Conservation (phyloP, 495 filamentous ascomycete genomes). For the Aspergillus carlsbadensis region DNA sequence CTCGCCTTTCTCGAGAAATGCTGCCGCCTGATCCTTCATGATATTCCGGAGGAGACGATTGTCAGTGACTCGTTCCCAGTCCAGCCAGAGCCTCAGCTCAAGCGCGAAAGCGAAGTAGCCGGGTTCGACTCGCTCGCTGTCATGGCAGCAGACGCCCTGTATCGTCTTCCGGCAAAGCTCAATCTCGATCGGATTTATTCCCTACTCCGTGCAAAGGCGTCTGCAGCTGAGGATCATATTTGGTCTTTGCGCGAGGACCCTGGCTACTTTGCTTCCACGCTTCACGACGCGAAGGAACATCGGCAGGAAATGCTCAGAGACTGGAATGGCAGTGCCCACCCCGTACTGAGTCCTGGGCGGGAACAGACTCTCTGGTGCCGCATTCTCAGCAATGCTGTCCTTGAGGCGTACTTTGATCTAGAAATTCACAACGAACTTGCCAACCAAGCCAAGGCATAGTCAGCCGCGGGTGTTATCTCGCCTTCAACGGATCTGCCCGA, state of each 20-base stretch:
- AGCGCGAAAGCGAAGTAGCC: slow-evolving; percentile 40
- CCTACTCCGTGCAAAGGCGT: slow-evolving; percentile 35
- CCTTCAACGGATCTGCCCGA: slow-evolving; percentile 31
- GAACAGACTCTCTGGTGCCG: slow-evolving; percentile 32
- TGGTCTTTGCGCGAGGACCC: slow-evolving; percentile 57
- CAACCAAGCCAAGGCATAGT: slow-evolving; percentile 28
- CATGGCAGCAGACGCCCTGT: slow-evolving; percentile 45
- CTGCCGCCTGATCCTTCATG: slow-evolving; percentile 43
- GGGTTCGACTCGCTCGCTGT: slow-evolving; percentile 40
- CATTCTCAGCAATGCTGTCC: slow-evolving; percentile 27
- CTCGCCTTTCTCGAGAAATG: slow-evolving; percentile 42
- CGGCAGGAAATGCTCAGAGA: slow-evolving; percentile 35
- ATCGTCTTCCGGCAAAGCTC: slow-evolving; percentile 38
- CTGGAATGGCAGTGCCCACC: slow-evolving; percentile 25
- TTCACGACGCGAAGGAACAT: slow-evolving; percentile 42
- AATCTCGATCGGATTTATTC: slow-evolving; percentile 40
- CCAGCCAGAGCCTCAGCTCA: slow-evolving; percentile 25
- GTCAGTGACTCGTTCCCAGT: slow-evolving; percentile 15
- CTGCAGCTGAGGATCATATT: slow-evolving; percentile 48
- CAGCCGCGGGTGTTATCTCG: slow-evolving; percentile 25
- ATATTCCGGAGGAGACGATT: slow-evolving; percentile 21
- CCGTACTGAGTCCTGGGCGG: slow-evolving; percentile 12
- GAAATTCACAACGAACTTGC: slow-evolving; percentile 23
- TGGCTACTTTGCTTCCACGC: slow-evolving; percentile 41
- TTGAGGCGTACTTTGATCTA: slow-evolving; percentile 17